Conservation (phyloP, 2,329 filamentous ascomycete genomes). For the Aurifilum marmelostoma region DNA sequence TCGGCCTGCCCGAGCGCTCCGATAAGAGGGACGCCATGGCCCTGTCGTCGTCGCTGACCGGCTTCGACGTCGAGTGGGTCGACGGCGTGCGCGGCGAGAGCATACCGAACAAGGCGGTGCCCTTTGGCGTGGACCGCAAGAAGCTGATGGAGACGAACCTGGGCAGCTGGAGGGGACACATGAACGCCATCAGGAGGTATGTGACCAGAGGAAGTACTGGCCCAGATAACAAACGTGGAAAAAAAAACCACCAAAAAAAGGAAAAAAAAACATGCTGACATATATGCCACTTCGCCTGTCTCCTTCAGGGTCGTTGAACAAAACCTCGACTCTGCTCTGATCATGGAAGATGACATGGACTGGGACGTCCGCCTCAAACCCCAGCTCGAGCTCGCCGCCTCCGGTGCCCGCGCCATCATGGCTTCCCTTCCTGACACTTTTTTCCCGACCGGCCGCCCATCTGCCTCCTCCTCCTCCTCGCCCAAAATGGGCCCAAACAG, state of each 20-base stretch:
- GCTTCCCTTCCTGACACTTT: slow-evolving; percentile 21
- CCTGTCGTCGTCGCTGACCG: slow-evolving; percentile 50
- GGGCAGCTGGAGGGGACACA: slow-evolving; percentile 47
- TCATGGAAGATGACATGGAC: slow-evolving; percentile 54
- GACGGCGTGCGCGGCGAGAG: slow-evolving; percentile 47
- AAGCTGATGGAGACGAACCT: slow-evolving; percentile 38
- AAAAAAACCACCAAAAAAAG: too few relatives aligned
- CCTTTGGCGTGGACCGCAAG: slow-evolving; percentile 40
- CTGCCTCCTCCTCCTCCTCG: slow-evolving; percentile 23
- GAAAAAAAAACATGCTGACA: background rate
- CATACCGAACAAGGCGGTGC: slow-evolving; percentile 43
- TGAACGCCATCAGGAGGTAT: slow-evolving; percentile 41
- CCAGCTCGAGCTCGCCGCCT: slow-evolving; percentile 36
- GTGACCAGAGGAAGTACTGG: slow-evolving; percentile 3
- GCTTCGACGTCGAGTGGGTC: slow-evolving; percentile 49
- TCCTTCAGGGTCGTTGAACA: slow-evolving; percentile 42
- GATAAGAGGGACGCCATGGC: slow-evolving; percentile 56
- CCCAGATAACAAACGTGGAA: too few relatives aligned
- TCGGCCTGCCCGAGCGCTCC: slow-evolving; percentile 53
- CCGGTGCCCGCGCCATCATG: slow-evolving; percentile 27
- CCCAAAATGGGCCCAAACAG: slow-evolving; percentile 23
- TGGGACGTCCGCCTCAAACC: slow-evolving; percentile 50
- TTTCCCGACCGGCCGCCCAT: slow-evolving; percentile 25
- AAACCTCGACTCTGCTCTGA: slow-evolving; percentile 44
- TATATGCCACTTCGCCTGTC: background rate